phyloP scores from a whole-genome alignment of 768 basidiomycete species.

The Leccinum longicurvipes region DNA sequence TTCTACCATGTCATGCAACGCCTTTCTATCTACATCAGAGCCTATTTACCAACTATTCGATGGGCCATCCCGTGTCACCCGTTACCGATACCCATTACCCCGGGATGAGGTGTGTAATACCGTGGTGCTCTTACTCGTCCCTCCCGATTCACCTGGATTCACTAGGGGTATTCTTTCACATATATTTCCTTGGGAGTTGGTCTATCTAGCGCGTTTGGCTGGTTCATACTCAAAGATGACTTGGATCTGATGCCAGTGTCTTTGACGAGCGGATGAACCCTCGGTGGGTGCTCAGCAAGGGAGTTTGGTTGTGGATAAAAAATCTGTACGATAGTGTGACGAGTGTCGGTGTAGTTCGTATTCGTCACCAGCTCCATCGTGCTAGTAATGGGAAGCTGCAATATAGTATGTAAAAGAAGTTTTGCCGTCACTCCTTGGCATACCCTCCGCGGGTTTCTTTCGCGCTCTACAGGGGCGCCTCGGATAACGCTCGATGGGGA shows the following conservation, averaged over 20 bases:
- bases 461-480: neutral
- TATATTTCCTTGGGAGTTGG: conserved; percentile 11
- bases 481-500: neutral
- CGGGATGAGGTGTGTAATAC: conserved; percentile 15
- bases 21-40: conserved; percentile 28
- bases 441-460: too few relatives aligned
- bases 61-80: conserved; percentile 40
- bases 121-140: neutral
- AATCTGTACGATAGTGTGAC: neutral
- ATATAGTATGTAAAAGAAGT: neutral
- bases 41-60: conserved; percentile 41
- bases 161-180: conserved; percentile 5
- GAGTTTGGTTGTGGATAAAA: neutral
- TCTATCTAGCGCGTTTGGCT: conserved; percentile 23
- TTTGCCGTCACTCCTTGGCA: neutral
- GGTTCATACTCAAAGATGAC: conserved; percentile 17
- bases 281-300: neutral
- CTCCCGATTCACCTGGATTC: neutral
- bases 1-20: conserved; percentile 1
- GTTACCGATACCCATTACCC: conserved; percentile 12
- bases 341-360: neutral
- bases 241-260: neutral
- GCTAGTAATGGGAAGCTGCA: neutral
- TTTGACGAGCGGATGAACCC: neutral
- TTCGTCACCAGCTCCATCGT: neutral